phyloP scores from a whole-genome alignment of 2,329 filamentous ascomycete species.

The Fusarium citri region DNA sequence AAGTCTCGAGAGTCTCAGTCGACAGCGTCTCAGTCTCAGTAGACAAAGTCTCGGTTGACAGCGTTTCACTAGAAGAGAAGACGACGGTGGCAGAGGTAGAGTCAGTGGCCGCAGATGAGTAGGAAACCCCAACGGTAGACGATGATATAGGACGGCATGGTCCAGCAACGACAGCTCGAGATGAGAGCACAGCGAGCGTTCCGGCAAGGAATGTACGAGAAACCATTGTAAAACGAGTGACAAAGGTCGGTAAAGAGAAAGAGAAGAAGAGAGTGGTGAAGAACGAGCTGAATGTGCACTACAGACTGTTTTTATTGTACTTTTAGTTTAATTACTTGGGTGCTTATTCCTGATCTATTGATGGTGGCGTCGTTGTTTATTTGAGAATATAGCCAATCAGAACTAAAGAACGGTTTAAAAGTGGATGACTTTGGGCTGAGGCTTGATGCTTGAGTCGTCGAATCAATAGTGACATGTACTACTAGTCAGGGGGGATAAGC shows the following conservation, averaged over 20 bases:
- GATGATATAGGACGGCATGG: background rate
- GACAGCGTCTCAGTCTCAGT: too few species aligned
- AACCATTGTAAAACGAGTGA: background rate
- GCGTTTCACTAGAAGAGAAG: background rate
- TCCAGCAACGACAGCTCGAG: background rate
- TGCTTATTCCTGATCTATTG: background rate
- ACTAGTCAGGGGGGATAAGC: background rate
- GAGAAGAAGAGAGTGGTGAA: too few species aligned
- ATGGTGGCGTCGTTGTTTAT: background rate
- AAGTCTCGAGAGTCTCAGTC: background rate
- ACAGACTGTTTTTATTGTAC: background rate
- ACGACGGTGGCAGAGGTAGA: rapidly evolving
- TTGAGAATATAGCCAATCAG: background rate
- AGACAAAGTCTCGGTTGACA: background rate
- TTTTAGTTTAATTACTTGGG: background rate
- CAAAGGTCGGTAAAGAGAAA: background rate
- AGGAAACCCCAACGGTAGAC: background rate
- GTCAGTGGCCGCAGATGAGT: background rate
- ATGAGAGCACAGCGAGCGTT: background rate
- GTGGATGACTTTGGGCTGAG: background rate
- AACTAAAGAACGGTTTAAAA: rapidly evolving
- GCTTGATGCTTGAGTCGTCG: background rate
- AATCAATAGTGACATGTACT: too few species aligned
- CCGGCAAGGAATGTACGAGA: background rate
- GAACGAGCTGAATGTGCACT: too few species aligned